A percentile compares a stretch with the other conserved stretches of the same genome.
These are phyloP conservation scores for Pyrenochaeta sp. DNA, from an alignment of 2,329 filamentous ascomycete species.

Conservation along the genomic window DNA sequence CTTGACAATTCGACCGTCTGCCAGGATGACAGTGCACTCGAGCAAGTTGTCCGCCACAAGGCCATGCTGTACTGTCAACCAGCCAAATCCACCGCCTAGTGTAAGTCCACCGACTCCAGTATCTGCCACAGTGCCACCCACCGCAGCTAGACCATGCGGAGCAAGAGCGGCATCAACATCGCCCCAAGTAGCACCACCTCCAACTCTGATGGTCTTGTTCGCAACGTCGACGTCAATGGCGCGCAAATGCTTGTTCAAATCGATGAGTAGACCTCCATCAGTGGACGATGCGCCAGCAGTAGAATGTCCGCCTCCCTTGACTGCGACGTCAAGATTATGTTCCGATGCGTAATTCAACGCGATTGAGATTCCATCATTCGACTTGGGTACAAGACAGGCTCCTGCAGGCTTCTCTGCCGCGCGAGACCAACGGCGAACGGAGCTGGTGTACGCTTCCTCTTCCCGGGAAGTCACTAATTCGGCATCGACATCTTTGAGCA, in stretches of 20 bases:
- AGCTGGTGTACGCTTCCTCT: conserved; percentile 6
- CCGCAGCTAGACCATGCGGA: conserved; percentile 9
- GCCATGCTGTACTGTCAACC: conserved; percentile 61
- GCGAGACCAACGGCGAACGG: conserved; percentile 12
- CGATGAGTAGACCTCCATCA: conserved; percentile 12
- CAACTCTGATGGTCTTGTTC: conserved; percentile 8
- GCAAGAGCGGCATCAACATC: conserved; percentile 13
- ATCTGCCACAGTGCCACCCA: conserved; percentile 12
- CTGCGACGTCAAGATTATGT: conserved; percentile 11
- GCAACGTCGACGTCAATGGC: conserved; percentile 6
- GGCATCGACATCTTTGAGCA: conserved; percentile 6
- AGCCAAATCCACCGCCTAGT: conserved; percentile 65
- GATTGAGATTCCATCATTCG: conserved; percentile 8
- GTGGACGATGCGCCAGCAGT: conserved; percentile 16
- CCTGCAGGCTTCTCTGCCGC: conserved; percentile 12
- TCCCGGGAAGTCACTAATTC: conserved; percentile 9
- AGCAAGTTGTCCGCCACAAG: conserved; percentile 62
- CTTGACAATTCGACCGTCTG: conserved; percentile 54
- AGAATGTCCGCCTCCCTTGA: conserved; percentile 15
- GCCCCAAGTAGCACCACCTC: conserved; percentile 12
- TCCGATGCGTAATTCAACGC: conserved; percentile 12
- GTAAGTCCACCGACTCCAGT: conserved; percentile 55
- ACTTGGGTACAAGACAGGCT: conserved; percentile 11
- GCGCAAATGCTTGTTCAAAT: conserved; percentile 13
- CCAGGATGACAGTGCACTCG: conserved; percentile 59